Conservation (phyloP, 805 yeast genomes). For the Pichia scutulata region DNA sequence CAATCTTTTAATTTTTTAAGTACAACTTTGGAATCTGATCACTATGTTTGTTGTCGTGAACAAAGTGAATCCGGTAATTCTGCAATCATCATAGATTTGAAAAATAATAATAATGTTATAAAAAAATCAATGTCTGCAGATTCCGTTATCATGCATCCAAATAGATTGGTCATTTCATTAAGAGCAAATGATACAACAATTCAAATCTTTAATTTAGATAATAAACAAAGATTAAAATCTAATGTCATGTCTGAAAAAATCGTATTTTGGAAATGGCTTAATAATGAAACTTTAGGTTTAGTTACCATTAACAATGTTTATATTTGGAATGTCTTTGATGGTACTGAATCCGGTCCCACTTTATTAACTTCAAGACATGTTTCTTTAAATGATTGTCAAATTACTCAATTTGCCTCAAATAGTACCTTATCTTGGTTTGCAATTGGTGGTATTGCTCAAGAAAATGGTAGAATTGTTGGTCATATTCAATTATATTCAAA, state of each 20-base stretch:
- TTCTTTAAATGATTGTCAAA: constrained; percentile 69
- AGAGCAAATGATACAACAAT: constrained; percentile 95
- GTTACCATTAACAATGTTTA: constrained; percentile 71
- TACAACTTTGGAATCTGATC: constrained; percentile 90
- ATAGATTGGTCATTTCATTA: constrained; percentile 79
- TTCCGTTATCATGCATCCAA: constrained; percentile 93
- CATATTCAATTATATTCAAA: constrained; percentile 89
- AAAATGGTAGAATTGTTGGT: constrained; percentile 90
- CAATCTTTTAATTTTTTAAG: constrained; percentile 84
- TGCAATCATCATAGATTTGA: constrained; percentile 89
- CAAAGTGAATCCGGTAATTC: constrained; percentile 58
- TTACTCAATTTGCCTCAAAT: constrained; percentile 84
- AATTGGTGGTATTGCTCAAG: constrained; percentile 89
- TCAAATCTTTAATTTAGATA: constrained; percentile 83
- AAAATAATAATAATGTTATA: constrained; percentile 68
- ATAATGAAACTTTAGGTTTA: constrained; percentile 65
- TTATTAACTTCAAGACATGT: constrained; percentile 79
- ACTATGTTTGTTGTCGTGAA: constrained; percentile 78
- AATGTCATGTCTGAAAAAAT: constrained; percentile 83
- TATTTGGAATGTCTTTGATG: constrained; percentile 80
- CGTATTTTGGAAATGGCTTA: constrained; percentile 92
- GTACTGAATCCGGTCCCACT: constrained; percentile 73
- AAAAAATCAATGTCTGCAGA: constrained; percentile 96
- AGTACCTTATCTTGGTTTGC: constrained; percentile 86
- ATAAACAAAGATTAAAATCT: constrained; percentile 85